Percentiles rank a stretch among this genome's conserved stretches.
phyloP scores from a whole-genome alignment of 179 eudicot species.

The Patellifolia procumbens region DNA sequence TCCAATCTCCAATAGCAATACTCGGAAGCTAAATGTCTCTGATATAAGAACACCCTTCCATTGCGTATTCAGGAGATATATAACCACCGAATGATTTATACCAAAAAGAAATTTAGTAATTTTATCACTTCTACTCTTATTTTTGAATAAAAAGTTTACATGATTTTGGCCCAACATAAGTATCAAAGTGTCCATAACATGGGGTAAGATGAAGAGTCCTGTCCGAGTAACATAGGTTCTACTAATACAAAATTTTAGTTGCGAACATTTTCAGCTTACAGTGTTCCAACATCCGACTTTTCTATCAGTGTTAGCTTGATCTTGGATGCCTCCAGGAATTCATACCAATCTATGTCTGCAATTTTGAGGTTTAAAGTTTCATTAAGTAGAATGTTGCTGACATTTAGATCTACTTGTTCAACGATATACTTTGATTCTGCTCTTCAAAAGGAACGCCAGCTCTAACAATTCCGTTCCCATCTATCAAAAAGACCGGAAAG shows the following conservation, averaged over 20 bases:
- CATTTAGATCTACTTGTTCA: slow-evolving; percentile 3
- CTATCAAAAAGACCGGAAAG: no score
- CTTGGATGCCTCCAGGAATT: not conserved
- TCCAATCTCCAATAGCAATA: not conserved
- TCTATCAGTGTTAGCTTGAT: not conserved
- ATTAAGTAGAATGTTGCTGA: not conserved
- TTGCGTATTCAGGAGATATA: not conserved
- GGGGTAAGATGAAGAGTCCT: no score
- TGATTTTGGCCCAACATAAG: no score
- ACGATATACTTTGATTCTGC: no score
- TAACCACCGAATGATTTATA: not conserved
- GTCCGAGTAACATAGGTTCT: not conserved
- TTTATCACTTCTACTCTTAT: not conserved
- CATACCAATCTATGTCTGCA: not conserved
- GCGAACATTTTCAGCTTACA: not conserved
- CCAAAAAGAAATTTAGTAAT: not conserved
- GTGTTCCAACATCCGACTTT: slow-evolving; percentile 7
- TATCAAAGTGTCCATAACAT: no score
- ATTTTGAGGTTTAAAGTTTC: not conserved
- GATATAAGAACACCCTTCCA: not conserved
- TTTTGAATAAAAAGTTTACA: no score
- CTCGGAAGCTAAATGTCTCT: not conserved
- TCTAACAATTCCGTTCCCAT: no score
- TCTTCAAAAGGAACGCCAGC: no score
- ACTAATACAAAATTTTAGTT: not conserved